These are phyloP conservation scores for Tolypocladium ophioglossoides DNA, from an alignment of 2,329 filamentous ascomycete genomes.

Conservation along the genomic window DNA sequence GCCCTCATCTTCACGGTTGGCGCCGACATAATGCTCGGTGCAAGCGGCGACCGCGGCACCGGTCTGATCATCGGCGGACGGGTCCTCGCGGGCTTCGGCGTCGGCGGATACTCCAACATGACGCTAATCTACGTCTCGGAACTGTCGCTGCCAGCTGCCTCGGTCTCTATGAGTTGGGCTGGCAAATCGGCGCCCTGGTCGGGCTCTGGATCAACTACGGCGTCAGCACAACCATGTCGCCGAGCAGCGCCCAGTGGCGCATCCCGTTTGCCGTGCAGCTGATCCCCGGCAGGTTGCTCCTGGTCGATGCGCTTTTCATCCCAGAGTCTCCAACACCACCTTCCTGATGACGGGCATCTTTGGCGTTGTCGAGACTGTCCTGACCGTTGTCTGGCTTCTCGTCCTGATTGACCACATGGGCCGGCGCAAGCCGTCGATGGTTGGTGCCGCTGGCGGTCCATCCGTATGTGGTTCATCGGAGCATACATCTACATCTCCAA, in stretches of 20 bases:
- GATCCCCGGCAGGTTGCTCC: slow-evolving; percentile 53
- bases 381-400: slow-evolving; percentile 31
- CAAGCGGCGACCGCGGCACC: slow-evolving; percentile 25
- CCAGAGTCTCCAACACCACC: slow-evolving; percentile 41
- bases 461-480: slow-evolving; percentile 56
- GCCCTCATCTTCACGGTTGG: slow-evolving; percentile 9
- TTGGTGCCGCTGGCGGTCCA: slow-evolving; percentile 47
- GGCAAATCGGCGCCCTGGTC: slow-evolving; percentile 10
- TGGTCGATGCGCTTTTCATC: slow-evolving; percentile 48
- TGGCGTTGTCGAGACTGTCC: slow-evolving; percentile 15
- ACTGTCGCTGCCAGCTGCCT: slow-evolving; percentile 8
- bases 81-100: slow-evolving; percentile 12
- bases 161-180: slow-evolving; percentile 12
- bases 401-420: slow-evolving; percentile 22
- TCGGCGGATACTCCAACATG: slow-evolving; percentile 14
- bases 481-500: slow-evolving; percentile 23
- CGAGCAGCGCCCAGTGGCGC: slow-evolving; percentile 46
- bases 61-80: slow-evolving; percentile 13
- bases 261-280: slow-evolving; percentile 58
- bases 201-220: slow-evolving; percentile 39
- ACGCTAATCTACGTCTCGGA: slow-evolving; percentile 13
- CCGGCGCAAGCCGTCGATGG: slow-evolving; percentile 49
- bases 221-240: slow-evolving; percentile 37
- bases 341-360: slow-evolving; percentile 19
- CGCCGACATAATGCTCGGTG: slow-evolving; percentile 29